These are phyloP conservation scores for Mucor indicus DNA, from an alignment of 371 early-diverging fungal species.

Conservation along the genomic window DNA sequence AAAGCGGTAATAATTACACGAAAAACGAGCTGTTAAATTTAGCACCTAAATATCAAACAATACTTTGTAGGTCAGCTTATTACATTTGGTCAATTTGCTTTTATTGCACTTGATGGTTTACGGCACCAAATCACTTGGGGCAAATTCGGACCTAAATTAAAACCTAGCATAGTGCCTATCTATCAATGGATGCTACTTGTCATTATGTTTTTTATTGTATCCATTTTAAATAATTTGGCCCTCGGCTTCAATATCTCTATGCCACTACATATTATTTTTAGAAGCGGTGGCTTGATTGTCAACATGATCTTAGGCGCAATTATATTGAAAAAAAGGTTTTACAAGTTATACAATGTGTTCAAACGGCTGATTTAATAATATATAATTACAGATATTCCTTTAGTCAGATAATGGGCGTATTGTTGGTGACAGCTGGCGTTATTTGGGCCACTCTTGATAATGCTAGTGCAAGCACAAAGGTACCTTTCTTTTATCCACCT, in stretches of 20 bases:
- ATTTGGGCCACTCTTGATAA: constrained; percentile 61
- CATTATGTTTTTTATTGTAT: constrained; percentile 71
- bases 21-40: too few relatives aligned
- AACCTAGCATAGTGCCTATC: constrained; percentile 68
- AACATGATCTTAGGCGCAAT: constrained; percentile 83
- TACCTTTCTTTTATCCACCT: too few relatives aligned
- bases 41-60: neutral
- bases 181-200: constrained; percentile 76
- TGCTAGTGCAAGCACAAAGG: constrained; percentile 14
- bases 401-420: constrained; percentile 55
- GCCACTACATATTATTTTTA: constrained; percentile 88
- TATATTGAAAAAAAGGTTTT: constrained; percentile 65
- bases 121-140: constrained; percentile 60
- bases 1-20: constrained; percentile 80
- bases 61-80: constrained; percentile 62
- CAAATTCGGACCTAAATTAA: constrained; percentile 48
- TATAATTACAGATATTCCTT: constrained; percentile 24
- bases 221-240: constrained; percentile 80
- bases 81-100: constrained; percentile 82
- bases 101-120: constrained; percentile 75
- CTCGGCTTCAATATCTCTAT: constrained; percentile 79
- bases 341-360: neutral
- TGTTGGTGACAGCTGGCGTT: constrained; percentile 81
- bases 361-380: neutral
- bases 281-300: constrained; percentile 78